Evolutionary conservation across 2,329 filamentous ascomycete species (phyloP), one percentile per base, ranked within the genome.

Genomic region (Pseudogymnoascus sp.): DNA sequence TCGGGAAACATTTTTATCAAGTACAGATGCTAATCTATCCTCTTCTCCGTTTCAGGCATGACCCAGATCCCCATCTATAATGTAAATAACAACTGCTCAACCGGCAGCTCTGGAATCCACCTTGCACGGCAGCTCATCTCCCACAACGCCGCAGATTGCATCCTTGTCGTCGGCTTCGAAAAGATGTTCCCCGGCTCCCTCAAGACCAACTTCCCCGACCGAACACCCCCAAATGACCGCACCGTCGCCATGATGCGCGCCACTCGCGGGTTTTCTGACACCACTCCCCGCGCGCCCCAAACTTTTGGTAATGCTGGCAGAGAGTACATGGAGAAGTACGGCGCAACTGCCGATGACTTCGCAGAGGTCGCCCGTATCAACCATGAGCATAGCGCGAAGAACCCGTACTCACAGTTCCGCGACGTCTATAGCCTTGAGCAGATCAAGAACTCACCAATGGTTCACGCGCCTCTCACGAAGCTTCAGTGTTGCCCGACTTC

Each of bases 401-500:
- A 97, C 81, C 93, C 93, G 8, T 97, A 97, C 81, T 93, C 91
- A n/a, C 93, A 97, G 77, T 97, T 97, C 82, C 89, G 88, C 72
- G 86, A 96, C 72, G 90, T 93, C 74, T 97, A 97, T 80, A 90
- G 89, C 0, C 85, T 88, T 42, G 90, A 96, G 31, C 87, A 97
- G 76, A 82, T 97, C 74, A 76, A 91, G 73, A 80, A 87, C 37
- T 79, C 90, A 0, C 81, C 90, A 65, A 89, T 86, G 82, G 90
- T 97, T 76, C 86, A 91, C 77, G 85, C 86, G 68, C 93, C 93
- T 14, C 83, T 97, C 63, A 97, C 95, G 64, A 97, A 97, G 78
- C 86, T 97, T n/a, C 95, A 97, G 79, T 97, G 93, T 83, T 97
- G 93, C 77, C 93, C 95, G 1, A 97, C 93, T 0, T 96, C 91